Percentiles rank a stretch among this genome's conserved stretches.
Conservation (phyloP, 176 grass and related monocot species). For the Lolium rigidum region DNA sequence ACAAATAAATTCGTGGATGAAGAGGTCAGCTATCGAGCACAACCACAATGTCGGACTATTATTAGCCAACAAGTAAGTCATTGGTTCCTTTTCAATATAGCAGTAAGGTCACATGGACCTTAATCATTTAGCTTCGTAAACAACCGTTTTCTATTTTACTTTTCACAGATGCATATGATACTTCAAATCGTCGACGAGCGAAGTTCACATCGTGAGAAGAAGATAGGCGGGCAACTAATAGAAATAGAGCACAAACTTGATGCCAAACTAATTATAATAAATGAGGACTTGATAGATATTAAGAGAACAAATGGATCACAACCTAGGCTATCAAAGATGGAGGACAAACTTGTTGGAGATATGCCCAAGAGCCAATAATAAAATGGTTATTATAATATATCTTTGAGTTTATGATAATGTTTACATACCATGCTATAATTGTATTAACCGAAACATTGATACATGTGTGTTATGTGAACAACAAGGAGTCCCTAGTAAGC, state of each 20-base stretch:
- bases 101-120: background rate
- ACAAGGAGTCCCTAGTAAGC: no score
- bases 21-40: background rate
- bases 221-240: background rate
- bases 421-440: no score
- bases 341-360: background rate
- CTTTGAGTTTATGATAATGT: no score
- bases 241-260: background rate
- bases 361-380: no score
- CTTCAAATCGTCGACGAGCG: background rate
- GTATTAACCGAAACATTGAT: no score
- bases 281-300: background rate
- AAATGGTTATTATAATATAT: no score
- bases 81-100: background rate
- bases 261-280: background rate
- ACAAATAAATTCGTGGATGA: background rate
- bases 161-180: background rate
- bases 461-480: no score
- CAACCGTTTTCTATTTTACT: background rate
- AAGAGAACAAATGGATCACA: background rate
- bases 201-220: background rate
- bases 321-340: background rate
- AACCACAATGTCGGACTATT: background rate
- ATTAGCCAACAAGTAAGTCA: background rate
- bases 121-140: background rate